Evolutionary conservation across 345 rosid genomes (phyloP).

Genomic region (Litchi chinensis): DNA sequence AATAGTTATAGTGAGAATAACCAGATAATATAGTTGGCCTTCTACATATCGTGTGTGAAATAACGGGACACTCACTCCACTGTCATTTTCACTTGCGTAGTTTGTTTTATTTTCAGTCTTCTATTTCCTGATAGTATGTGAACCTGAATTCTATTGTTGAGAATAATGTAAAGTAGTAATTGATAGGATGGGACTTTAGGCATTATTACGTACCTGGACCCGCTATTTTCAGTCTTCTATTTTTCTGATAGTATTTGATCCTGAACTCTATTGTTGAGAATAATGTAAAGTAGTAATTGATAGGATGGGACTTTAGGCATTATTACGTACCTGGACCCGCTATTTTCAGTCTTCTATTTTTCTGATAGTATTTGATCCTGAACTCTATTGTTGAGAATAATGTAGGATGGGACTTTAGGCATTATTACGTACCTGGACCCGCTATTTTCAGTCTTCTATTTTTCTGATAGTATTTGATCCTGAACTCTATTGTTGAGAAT

Average conservation of each 20-base stretch:
- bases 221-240: not conserved
- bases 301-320: too few relatives aligned
- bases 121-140: not conserved
- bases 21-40: not conserved
- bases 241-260: not conserved
- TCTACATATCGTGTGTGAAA: not conserved
- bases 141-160: not conserved
- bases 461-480: not conserved
- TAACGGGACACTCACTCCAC: not conserved
- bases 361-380: constrained; percentile 4
- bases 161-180: too few relatives aligned
- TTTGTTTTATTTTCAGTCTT: not conserved
- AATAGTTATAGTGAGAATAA: not conserved
- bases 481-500: not conserved
- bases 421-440: not conserved
- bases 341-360: not conserved
- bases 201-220: not conserved
- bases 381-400: not conserved
- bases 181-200: too few relatives aligned
- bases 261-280: not conserved
- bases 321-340: too few relatives aligned
- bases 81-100: not conserved
- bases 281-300: too few relatives aligned
- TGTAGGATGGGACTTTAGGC: too few relatives aligned
- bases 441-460: not conserved